phyloP scores from a whole-genome alignment of 2,329 filamentous ascomycete genomes.

The Aspergillus sp. region DNA sequence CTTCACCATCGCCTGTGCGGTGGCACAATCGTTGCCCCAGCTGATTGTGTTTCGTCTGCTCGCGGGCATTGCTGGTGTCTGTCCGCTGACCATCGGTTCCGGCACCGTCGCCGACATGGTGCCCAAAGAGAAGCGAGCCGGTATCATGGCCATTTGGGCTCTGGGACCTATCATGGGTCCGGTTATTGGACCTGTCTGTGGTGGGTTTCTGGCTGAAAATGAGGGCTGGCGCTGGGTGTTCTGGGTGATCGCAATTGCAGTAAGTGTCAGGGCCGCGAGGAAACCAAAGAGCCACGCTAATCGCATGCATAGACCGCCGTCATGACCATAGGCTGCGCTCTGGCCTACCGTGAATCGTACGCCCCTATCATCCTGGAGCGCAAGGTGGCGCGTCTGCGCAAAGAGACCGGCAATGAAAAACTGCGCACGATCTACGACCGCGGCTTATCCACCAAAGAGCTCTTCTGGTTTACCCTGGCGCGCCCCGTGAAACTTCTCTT shows the following conservation, averaged over 20 bases:
- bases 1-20: conserved; percentile 64
- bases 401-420: conserved; percentile 21
- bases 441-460: conserved; percentile 35
- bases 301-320: conserved; percentile 13
- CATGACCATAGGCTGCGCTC: conserved; percentile 20
- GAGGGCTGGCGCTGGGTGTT: conserved; percentile 42
- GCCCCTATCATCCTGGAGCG: conserved; percentile 27
- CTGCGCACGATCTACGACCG: conserved; percentile 24
- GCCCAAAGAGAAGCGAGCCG: conserved; percentile 54
- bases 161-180: conserved; percentile 45
- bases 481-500: conserved; percentile 36
- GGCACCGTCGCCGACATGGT: conserved; percentile 67
- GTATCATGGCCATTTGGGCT: conserved; percentile 54
- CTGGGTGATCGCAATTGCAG: conserved; percentile 38
- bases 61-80: conserved; percentile 60
- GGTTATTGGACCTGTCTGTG: conserved; percentile 33
- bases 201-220: conserved; percentile 32
- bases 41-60: conserved; percentile 63
- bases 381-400: conserved; percentile 25
- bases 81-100: conserved; percentile 63
- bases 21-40: conserved; percentile 53
- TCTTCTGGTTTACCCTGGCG: conserved; percentile 44
- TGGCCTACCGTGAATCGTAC: conserved; percentile 31
- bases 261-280: conserved; percentile 7
- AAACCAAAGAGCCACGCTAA: neutral